Evolutionary conservation across 305 asterid genomes (phyloP).

Genomic region (Plantago lanceolata): DNA sequence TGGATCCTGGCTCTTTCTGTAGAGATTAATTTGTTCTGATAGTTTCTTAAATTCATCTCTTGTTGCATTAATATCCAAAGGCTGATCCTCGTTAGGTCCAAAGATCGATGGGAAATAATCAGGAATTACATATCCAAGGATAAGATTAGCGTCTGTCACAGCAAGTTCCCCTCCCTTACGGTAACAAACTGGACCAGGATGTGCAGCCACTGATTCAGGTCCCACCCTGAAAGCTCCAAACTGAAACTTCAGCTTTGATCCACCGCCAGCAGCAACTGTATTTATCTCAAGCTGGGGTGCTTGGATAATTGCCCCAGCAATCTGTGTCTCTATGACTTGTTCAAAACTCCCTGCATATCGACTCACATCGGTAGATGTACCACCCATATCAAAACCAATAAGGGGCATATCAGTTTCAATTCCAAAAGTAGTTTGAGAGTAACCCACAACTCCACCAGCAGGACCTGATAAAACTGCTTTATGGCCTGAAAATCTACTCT

Average conservation of each 20-base stretch:
- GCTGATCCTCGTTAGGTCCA: constrained; percentile 80
- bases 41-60: constrained; percentile 68
- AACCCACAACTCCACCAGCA: constrained; percentile 98
- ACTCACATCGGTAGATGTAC: constrained; percentile 95
- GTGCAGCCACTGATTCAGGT: constrained; percentile 96
- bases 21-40: constrained; percentile 61
- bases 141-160: constrained; percentile 90
- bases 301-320: constrained; percentile 87
- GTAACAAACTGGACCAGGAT: constrained; percentile 97
- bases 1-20: constrained; percentile 70
- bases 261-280: constrained; percentile 98
- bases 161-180: constrained; percentile 90
- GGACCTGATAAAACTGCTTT: constrained; percentile 97
- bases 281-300: constrained; percentile 98
- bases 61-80: constrained; percentile 66
- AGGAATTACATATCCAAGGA: constrained; percentile 80
- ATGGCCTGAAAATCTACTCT: constrained; percentile 91
- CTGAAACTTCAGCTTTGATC: constrained; percentile 85
- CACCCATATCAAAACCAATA: constrained; percentile 99
- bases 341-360: constrained; percentile 91
- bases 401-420: constrained; percentile 86
- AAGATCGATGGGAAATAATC: constrained; percentile 89
- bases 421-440: constrained; percentile 82
- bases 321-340: constrained; percentile 88
- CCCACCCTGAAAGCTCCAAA: constrained; percentile 95